These are phyloP conservation scores for Strigomonas galati DNA, from an alignment of 208 protist genomes.

Conservation along the genomic window DNA sequence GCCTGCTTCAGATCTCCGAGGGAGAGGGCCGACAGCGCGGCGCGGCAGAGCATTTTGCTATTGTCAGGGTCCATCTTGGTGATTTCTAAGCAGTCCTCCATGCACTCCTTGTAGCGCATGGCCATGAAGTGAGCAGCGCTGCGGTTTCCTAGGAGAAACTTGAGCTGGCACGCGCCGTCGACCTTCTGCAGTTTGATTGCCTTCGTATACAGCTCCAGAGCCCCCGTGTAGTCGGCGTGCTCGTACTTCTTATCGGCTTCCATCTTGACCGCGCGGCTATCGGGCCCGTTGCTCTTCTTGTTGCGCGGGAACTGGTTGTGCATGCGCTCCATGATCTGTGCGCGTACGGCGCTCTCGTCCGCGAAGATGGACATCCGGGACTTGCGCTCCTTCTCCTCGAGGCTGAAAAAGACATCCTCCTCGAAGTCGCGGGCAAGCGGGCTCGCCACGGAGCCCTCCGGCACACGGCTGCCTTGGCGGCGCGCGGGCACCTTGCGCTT, in stretches of 20 bases:
- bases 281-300: conserved; percentile 15
- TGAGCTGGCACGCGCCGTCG: conserved; percentile 55
- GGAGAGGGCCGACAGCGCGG: conserved; percentile 64
- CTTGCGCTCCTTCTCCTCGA: conserved; percentile 7
- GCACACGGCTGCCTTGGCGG: background rate
- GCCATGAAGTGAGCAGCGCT: conserved; percentile 89
- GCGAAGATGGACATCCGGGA: background rate
- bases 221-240: conserved; percentile 65
- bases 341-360: background rate
- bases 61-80: conserved; percentile 68
- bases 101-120: conserved; percentile 72
- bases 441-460: conserved; percentile 12
- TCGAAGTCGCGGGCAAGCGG: conserved; percentile 6
- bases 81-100: conserved; percentile 76
- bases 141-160: conserved; percentile 81
- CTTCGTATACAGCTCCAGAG: conserved; percentile 83
- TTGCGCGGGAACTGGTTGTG: background rate
- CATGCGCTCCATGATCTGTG: conserved; percentile 6
- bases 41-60: conserved; percentile 65
- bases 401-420: background rate
- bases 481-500: background rate
- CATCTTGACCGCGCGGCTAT: conserved; percentile 67
- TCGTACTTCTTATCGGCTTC: conserved; percentile 89
- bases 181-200: conserved; percentile 65
- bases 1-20: conserved; percentile 80